Evolutionary conservation across 1,139 yeast genomes (phyloP), one percentile per base, ranked within the genome.

Genomic region (Pichia sp.): DNA sequence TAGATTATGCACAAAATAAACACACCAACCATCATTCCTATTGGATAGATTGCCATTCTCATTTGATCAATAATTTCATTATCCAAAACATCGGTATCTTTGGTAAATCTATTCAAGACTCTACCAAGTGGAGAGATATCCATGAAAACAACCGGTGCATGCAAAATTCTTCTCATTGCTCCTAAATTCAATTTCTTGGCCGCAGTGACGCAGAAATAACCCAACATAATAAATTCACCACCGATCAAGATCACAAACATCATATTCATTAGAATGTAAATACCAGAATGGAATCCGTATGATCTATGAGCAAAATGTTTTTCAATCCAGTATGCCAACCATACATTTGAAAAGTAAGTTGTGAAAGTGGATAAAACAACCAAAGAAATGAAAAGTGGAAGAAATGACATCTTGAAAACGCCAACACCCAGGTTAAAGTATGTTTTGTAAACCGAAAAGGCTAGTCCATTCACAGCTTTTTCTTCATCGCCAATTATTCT

Each of bases 251-350:
- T 57, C 15, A 76, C 72, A 54, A 75, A 57, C 36, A 64, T 40
- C n/a, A 65, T 40, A 7, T 76, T 71, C 55, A 79, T 76, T 77
- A 82, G 70, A 45, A 84, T 81, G 63, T 86, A 87, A 42, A 86
- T 58, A 1, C 90, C 96, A 71, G 88, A 85, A 69, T 90, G 90
- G 61, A 82, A 80, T 3, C 79, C 79, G 53, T 77, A 72, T 1
- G 80, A 60, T 50, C 76, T 70, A 19, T 64, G 64, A 1, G 65
- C 56, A 64, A 85, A 89, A 65, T 79, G 82, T 51, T 74, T 54
- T 23, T 76, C 78, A 3, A 87, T 77, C 97, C 97, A 90, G 69
- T 81, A 90, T 0, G 96, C 85, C 58, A 90, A 74, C 96, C 96
- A 90, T 32, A 85, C 84, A 63, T 85, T 87, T 40, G 87, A 76